phyloP scores from a whole-genome alignment of 208 protist species.

The Trichomonas vaginalis region DNA sequence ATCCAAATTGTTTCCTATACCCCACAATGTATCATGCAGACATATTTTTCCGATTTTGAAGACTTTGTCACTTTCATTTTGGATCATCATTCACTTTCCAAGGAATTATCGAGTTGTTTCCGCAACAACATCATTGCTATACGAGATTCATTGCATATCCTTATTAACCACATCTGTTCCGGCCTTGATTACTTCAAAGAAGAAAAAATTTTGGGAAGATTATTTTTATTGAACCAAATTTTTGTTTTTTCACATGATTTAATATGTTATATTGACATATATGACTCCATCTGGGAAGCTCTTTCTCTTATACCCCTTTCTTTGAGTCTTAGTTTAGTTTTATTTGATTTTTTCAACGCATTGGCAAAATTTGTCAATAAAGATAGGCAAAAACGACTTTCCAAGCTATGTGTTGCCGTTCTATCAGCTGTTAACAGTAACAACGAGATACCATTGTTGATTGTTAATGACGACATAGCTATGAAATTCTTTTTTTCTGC shows the following conservation, averaged over 20 bases:
- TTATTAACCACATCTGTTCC: neutral
- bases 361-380: neutral
- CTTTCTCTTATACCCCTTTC: neutral
- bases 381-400: neutral
- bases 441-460: neutral
- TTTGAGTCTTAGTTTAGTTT: neutral
- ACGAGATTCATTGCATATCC: neutral
- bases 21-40: neutral
- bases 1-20: neutral
- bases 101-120: neutral
- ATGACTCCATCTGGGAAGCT: neutral
- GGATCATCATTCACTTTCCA: neutral
- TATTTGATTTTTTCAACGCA: neutral
- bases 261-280: neutral
- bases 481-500: neutral
- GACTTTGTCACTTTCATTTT: neutral
- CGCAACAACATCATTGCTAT: neutral
- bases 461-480: neutral
- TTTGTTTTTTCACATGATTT: neutral
- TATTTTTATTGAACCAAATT: neutral
- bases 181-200: neutral
- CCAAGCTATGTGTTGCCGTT: neutral
- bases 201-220: neutral
- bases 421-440: neutral
- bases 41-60: neutral